Evolutionary conservation across 1,284 basidiomycete species (phyloP).

Genomic region (Termitomyces sp.): DNA sequence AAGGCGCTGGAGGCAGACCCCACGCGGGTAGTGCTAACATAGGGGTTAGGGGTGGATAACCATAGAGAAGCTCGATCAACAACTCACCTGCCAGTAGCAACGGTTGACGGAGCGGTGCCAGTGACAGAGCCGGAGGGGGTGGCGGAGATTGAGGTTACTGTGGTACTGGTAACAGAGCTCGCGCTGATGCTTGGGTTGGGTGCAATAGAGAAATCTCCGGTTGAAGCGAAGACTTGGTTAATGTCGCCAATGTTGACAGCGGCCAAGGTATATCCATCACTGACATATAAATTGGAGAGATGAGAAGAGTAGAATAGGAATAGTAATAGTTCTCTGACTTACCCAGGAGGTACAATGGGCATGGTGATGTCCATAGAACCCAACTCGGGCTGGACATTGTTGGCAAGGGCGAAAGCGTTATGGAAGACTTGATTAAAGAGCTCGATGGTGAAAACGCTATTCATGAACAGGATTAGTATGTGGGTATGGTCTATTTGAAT

Average conservation of each 20-base stretch:
- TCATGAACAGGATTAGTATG: slow-evolving; percentile 6
- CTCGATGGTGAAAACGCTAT: slow-evolving; percentile 28
- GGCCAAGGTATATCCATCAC: slow-evolving; percentile 47
- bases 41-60: not conserved
- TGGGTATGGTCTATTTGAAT: not conserved
- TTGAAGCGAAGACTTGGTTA: slow-evolving; percentile 39
- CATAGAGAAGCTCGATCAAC: not conserved
- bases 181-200: too few species aligned
- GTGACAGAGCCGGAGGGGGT: slow-evolving; percentile 5
- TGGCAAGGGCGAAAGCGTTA: slow-evolving; percentile 51
- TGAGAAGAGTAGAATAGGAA: not conserved
- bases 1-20: slow-evolving; percentile 1
- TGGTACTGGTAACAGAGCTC: too few species aligned
- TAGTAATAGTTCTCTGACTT: slow-evolving; percentile 18
- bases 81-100: not conserved
- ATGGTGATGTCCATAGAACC: too few species aligned
- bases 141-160: too few species aligned
- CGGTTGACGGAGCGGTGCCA: not conserved
- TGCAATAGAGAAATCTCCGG: slow-evolving; percentile 41
- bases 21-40: slow-evolving; percentile 4
- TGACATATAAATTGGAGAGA: slow-evolving; percentile 21
- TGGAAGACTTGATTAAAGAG: slow-evolving; percentile 50
- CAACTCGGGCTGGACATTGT: slow-evolving; percentile 43
- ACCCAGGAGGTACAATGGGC: slow-evolving; percentile 51
- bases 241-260: slow-evolving; percentile 51